These are phyloP conservation scores for Hemisphaericaspora xylofermentans DNA, from an alignment of 1,139 yeast genomes.

Conservation along the genomic window DNA sequence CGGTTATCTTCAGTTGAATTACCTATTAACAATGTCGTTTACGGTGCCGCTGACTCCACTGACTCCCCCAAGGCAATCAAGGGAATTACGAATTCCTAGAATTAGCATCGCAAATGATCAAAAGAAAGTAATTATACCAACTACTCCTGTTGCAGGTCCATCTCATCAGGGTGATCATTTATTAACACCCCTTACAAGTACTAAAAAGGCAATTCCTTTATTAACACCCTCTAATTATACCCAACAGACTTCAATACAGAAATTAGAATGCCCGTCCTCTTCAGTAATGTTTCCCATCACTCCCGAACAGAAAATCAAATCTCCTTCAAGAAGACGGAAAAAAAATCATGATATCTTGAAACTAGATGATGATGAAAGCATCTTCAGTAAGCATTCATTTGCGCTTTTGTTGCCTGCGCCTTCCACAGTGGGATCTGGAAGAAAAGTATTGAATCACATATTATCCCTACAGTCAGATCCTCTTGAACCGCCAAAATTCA, in stretches of 20 bases:
- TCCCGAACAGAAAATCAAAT: neutral
- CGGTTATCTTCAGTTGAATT: neutral
- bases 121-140: neutral
- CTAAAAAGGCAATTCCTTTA: slow-evolving; percentile 1
- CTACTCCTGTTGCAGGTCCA: neutral
- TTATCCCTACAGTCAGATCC: slow-evolving; percentile 5
- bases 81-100: neutral
- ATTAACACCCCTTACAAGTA: slow-evolving; percentile 2
- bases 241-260: neutral
- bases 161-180: neutral
- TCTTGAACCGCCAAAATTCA: slow-evolving; percentile 8
- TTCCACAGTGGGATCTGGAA: slow-evolving; percentile 42
- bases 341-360: slow-evolving; percentile 2
- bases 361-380: slow-evolving; percentile 1
- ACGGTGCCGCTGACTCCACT: slow-evolving; percentile 1
- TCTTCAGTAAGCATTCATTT: slow-evolving; percentile 19
- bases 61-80: slow-evolving; percentile 2
- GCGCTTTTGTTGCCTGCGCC: slow-evolving; percentile 42
- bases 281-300: neutral
- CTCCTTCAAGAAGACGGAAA: slow-evolving; percentile 3
- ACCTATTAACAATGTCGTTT: neutral
- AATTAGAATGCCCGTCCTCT: neutral
- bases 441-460: slow-evolving; percentile 17
- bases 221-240: neutral
- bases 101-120: neutral